Evolutionary conservation across 2,329 filamentous ascomycete species (phyloP), one percentile per base, ranked within the genome.

Genomic region (Penicillium sp.): DNA sequence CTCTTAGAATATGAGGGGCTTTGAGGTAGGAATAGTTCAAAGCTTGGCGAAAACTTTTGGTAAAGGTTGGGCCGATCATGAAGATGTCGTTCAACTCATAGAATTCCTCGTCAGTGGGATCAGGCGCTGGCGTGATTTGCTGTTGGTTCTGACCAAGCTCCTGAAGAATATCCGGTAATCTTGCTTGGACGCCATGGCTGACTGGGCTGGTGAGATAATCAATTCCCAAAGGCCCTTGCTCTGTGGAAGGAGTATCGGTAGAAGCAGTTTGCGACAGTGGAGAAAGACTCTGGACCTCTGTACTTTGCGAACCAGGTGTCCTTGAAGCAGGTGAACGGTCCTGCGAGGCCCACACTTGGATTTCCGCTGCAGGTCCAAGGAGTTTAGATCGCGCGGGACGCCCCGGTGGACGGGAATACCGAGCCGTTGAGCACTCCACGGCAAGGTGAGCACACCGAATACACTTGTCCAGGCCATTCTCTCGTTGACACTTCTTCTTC

Each of bases 401-500:
- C 10, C 54, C 54, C 19, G 54, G 54, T n/a, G 44, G 54, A n/a
- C 54, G 54, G 17, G 42, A 49, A 47, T 38, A n/a, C 12, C 54
- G 54, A 44, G 33, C 54, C 13, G 54, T 57, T 30, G 54, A 57
- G 42, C 54, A 57, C n/a, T 26, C 44, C 40, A 49, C 33, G 3
- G 19, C 40, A 24, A 57, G 30, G 19, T 49, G 40, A 30, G 44
- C 44, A 57, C 54, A 57, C 38, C 54, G 54, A 13, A 49, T 47
- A 37, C 54, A 57, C 19, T 49, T 49, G 26, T 44, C 28, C 8
- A 47, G 42, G 28, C 17, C 42, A 17, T 37, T 19, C 19, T 49
- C 19, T 28, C 54, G 38, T 57, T 57, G 54, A 37, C 54, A 57
- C 28, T 57, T 57, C 54, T 57, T 57, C 44, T 57, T 57, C 54